phyloP scores from a whole-genome alignment of 169 alveolate species.

The Besnoitia besnoiti region DNA sequence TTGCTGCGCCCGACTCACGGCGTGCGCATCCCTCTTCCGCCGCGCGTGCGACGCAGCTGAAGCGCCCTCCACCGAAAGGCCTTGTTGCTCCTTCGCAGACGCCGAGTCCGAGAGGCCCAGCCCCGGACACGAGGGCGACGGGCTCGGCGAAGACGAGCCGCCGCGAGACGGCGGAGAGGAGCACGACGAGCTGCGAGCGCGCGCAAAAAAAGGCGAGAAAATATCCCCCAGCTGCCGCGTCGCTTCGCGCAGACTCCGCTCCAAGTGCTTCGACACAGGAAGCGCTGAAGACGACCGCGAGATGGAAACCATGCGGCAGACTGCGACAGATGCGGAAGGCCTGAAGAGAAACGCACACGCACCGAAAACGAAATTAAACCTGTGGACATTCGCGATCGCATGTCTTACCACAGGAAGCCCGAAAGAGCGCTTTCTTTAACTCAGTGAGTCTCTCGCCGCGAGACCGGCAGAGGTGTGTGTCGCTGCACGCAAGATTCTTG shows the following conservation, averaged over 20 bases:
- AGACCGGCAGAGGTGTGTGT: no score
- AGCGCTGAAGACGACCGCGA: not conserved
- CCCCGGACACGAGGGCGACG: not conserved
- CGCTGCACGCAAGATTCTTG: no score
- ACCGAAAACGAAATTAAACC: not conserved
- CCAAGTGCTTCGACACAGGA: not conserved
- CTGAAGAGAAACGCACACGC: not conserved
- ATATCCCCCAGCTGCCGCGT: not conserved
- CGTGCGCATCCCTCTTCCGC: conserved; percentile 38
- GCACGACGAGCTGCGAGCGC: not conserved
- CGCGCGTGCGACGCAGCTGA: conserved; percentile 36
- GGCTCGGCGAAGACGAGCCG: not conserved
- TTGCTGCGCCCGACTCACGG: conserved; percentile 61
- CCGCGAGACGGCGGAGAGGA: not conserved
- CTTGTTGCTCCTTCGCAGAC: no score
- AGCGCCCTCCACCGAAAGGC: not conserved
- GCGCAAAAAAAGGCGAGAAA: not conserved
- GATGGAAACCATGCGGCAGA: not conserved
- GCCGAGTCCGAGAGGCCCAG: not conserved
- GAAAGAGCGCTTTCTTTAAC: no score
- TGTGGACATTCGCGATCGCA: not conserved
- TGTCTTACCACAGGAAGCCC: no score
- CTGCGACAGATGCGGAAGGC: not conserved
- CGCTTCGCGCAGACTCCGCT: not conserved
- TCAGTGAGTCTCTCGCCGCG: no score